Evolutionary conservation across 2,329 filamentous ascomycete genomes (phyloP).

Genomic region (Falciphora oryzae): DNA sequence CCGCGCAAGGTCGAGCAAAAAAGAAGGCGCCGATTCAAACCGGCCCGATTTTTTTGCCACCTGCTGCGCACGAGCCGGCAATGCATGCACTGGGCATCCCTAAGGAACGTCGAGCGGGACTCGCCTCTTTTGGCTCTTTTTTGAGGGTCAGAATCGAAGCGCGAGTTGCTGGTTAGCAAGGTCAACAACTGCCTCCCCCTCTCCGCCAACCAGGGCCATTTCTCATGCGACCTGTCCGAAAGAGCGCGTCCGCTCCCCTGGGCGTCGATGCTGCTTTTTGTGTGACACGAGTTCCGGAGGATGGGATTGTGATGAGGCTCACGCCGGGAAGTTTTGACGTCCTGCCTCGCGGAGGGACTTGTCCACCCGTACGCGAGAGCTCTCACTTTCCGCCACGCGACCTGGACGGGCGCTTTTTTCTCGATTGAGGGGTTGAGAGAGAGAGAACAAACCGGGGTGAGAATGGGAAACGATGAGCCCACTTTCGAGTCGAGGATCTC

Average conservation of each 20-base stretch:
- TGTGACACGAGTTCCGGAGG: not conserved
- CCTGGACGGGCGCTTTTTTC: not conserved
- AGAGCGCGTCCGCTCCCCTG: not conserved
- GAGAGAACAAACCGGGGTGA: not conserved
- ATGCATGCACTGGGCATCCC: not conserved
- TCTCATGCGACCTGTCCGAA: not conserved
- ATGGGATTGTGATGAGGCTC: not conserved
- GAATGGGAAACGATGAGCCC: not conserved
- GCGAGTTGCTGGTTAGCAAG: not conserved
- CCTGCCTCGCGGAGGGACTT: not conserved
- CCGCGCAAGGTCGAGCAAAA: too few relatives aligned
- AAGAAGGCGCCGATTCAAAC: too few relatives aligned
- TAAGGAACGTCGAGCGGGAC: not conserved
- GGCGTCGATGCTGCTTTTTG: not conserved
- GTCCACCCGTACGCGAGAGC: not conserved
- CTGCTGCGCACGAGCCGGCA: not conserved
- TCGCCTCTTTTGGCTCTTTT: not conserved
- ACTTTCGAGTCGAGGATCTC: conserved; percentile 2
- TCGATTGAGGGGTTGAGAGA: not conserved
- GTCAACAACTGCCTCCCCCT: not conserved
- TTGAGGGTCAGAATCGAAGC: not conserved
- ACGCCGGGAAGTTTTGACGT: not conserved
- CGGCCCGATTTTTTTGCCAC: not conserved
- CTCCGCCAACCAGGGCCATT: not conserved
- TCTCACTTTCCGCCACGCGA: not conserved